Conservation (phyloP, 1,139 yeast species). For the Zygotorulaspora mrakii region DNA sequence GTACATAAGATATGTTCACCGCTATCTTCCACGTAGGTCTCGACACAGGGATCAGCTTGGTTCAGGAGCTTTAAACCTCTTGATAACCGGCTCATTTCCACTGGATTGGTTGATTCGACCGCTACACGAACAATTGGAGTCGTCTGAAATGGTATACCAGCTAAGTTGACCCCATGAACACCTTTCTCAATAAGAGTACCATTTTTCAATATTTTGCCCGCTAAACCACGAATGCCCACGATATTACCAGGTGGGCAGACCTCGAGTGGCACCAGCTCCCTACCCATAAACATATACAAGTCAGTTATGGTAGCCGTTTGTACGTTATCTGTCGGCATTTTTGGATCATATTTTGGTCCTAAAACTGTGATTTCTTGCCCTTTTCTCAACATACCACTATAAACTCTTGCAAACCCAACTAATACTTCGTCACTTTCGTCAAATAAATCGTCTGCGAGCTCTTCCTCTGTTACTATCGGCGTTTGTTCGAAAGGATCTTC, state of each 20-base stretch:
- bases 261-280: slow-evolving; percentile 73
- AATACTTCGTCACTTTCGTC: slow-evolving; percentile 57
- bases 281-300: slow-evolving; percentile 84
- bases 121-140: slow-evolving; percentile 94
- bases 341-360: slow-evolving; percentile 85
- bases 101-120: slow-evolving; percentile 85
- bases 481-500: slow-evolving; percentile 34
- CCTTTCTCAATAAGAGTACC: slow-evolving; percentile 66
- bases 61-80: slow-evolving; percentile 74
- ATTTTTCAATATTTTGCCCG: slow-evolving; percentile 73
- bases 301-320: slow-evolving; percentile 55
- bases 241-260: slow-evolving; percentile 93
- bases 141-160: slow-evolving; percentile 61
- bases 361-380: slow-evolving; percentile 74
- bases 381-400: slow-evolving; percentile 71
- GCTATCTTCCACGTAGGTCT: slow-evolving; percentile 76
- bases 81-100: slow-evolving; percentile 70
- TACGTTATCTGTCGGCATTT: slow-evolving; percentile 57
- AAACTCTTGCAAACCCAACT: slow-evolving; percentile 85
- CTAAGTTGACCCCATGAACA: slow-evolving; percentile 60
- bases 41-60: slow-evolving; percentile 90
- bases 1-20: slow-evolving; percentile 91
- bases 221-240: slow-evolving; percentile 91
- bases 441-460: slow-evolving; percentile 45
- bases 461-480: slow-evolving; percentile 38